Conservation (phyloP, 495 filamentous ascomycete species). For the Penicillium canariense region DNA sequence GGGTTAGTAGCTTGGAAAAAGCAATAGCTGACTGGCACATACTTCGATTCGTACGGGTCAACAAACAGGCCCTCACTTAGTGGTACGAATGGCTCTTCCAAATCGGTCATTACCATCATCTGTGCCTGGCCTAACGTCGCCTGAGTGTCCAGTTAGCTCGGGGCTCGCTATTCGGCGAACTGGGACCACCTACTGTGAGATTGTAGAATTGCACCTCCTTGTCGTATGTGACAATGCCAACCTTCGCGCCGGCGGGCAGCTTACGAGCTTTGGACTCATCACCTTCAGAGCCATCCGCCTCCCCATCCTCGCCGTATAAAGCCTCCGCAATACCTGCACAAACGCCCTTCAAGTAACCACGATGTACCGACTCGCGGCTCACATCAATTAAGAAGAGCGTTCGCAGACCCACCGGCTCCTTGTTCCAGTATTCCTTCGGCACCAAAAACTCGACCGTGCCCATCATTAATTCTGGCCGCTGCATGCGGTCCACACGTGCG, state of each 20-base stretch:
- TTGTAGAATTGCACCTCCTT: conserved; percentile 98
- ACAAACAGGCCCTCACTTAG: conserved; percentile 91
- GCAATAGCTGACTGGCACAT: conserved; percentile 16
- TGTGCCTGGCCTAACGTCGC: conserved; percentile 81
- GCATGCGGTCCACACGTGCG: conserved; percentile 80
- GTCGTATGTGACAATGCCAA: conserved; percentile 95
- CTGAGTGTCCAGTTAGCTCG: conserved; percentile 42
- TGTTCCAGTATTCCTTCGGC: conserved; percentile 98
- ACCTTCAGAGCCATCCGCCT: conserved; percentile 52
- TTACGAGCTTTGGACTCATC: conserved; percentile 48
- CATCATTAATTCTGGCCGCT: conserved; percentile 82
- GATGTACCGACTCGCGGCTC: conserved; percentile 81
- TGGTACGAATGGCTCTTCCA: conserved; percentile 96
- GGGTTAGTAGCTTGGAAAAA: conserved; percentile 9
- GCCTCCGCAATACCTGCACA: conserved; percentile 85
- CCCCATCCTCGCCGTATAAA: conserved; percentile 65
- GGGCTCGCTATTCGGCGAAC: background rate
- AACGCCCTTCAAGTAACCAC: conserved; percentile 85
- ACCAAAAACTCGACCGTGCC: conserved; percentile 96
- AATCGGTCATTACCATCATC: conserved; percentile 98
- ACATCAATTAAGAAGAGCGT: conserved; percentile 94
- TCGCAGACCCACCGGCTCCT: conserved; percentile 82
- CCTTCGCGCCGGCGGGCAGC: conserved; percentile 76
- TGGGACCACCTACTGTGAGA: conserved; percentile 60
- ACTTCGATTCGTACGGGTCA: conserved; percentile 90